These are phyloP conservation scores for Neurospora sp. DNA, from an alignment of 495 filamentous ascomycete genomes.

Conservation along the genomic window DNA sequence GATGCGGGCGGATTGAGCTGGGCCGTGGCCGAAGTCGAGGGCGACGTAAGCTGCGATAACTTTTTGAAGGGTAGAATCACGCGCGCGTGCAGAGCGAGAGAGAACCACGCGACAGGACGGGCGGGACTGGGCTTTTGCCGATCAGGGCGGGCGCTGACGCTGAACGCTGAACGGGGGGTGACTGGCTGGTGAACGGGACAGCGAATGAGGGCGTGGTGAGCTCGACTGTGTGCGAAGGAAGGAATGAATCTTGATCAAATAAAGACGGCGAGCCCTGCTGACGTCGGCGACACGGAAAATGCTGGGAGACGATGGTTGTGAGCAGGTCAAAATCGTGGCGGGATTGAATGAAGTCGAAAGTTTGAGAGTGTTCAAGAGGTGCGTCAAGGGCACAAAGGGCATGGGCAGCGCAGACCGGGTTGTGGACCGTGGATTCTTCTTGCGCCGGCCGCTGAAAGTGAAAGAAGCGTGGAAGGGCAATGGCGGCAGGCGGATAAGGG, in stretches of 20 bases:
- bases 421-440: neutral
- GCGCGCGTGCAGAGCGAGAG: constrained; percentile 15
- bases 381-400: constrained; percentile 5
- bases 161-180: constrained; percentile 3
- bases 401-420: neutral
- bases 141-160: constrained; percentile 7
- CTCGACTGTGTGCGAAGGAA: neutral
- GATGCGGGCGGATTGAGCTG: constrained; percentile 6
- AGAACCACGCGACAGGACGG: constrained; percentile 17
- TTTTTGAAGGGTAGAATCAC: constrained; percentile 7
- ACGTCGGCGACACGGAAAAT: constrained; percentile 4
- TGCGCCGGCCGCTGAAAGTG: neutral
- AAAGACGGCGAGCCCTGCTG: constrained; percentile 1
- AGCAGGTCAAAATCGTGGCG: constrained; percentile 5
- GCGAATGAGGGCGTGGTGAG: neutral
- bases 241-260: neutral
- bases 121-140: constrained; percentile 10
- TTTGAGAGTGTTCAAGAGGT: constrained; percentile 16
- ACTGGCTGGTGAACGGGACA: neutral
- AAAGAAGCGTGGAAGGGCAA: neutral
- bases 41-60: neutral
- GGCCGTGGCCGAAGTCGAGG: neutral
- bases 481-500: neutral
- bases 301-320: neutral
- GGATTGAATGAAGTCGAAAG: constrained; percentile 17